Conservation (phyloP, 805 yeast genomes). For the Hanseniaspora osmophila region DNA sequence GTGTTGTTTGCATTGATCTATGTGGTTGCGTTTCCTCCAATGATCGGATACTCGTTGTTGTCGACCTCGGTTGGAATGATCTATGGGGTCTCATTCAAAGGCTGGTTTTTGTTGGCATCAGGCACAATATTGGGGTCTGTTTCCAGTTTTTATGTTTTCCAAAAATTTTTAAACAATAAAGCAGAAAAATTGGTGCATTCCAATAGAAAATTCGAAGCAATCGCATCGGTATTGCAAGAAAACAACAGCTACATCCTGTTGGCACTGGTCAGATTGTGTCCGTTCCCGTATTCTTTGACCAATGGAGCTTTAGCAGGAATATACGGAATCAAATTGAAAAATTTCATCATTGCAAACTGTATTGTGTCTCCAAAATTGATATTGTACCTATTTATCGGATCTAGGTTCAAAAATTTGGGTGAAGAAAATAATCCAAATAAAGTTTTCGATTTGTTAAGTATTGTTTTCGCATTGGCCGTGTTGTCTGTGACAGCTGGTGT, state of each 20-base stretch:
- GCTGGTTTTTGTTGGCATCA: constrained; percentile 63
- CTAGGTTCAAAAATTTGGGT: constrained; percentile 57
- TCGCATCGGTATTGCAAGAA: constrained; percentile 60
- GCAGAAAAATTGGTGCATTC: constrained; percentile 47
- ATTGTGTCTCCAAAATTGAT: constrained; percentile 72
- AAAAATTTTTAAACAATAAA: constrained; percentile 39
- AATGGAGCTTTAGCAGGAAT: constrained; percentile 88
- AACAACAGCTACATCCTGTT: constrained; percentile 52
- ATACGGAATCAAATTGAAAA: constrained; percentile 51
- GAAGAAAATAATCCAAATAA: constrained; percentile 35
- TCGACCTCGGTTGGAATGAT: constrained; percentile 62
- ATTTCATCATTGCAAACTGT: constrained; percentile 57
- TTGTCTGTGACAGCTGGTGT: constrained; percentile 50
- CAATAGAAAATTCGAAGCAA: constrained; percentile 56
- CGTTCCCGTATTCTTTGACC: constrained; percentile 82
- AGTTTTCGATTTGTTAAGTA: constrained; percentile 48
- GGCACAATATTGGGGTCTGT: constrained; percentile 66
- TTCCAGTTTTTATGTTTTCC: constrained; percentile 54
- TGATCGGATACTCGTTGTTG: constrained; percentile 66
- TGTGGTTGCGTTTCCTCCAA: constrained; percentile 76
- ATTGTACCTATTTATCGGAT: constrained; percentile 67
- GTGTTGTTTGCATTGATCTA: constrained; percentile 41
- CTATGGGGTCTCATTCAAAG: constrained; percentile 59
- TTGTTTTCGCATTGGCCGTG: constrained; percentile 40
- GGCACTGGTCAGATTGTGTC: constrained; percentile 68